A percentile compares a stretch with the other conserved stretches of the same genome.
These are phyloP conservation scores for Trichophyton benhamiae DNA, from an alignment of 2,329 filamentous ascomycete species.

Conservation along the genomic window DNA sequence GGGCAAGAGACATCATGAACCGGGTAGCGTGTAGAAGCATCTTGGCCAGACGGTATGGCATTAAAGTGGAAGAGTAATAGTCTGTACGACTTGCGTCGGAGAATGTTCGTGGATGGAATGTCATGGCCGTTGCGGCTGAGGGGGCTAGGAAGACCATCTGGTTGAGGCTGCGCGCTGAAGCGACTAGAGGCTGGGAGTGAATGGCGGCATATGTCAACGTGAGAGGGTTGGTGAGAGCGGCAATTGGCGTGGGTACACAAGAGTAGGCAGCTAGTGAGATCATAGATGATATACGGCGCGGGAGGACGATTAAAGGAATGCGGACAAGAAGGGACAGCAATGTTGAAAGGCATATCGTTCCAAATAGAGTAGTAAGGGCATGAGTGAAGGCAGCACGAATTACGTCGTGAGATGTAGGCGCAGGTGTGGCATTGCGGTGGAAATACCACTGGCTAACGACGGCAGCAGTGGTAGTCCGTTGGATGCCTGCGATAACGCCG, in stretches of 20 bases:
- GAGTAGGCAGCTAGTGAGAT: conserved; percentile 62
- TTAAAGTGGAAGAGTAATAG: conserved; percentile 44
- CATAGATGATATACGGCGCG: conserved; percentile 57
- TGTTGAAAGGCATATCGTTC: conserved; percentile 80
- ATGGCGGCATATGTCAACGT: conserved; percentile 89
- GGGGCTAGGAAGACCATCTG: conserved; percentile 71
- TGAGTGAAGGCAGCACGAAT: conserved; percentile 73
- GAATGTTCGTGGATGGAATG: conserved; percentile 35
- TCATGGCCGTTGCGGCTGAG: conserved; percentile 57
- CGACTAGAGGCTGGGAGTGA: conserved; percentile 69
- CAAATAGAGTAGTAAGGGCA: conserved; percentile 74
- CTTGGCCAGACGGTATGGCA: conserved; percentile 83
- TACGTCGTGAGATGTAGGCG: conserved; percentile 65
- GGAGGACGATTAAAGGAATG: conserved; percentile 73
- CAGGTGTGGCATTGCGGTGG: conserved; percentile 70
- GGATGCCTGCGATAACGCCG: conserved; percentile 73
- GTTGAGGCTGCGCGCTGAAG: conserved; percentile 65
- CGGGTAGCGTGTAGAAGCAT: conserved; percentile 81
- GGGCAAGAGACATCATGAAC: conserved; percentile 75
- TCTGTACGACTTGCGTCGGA: conserved; percentile 29
- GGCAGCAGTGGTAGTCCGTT: conserved; percentile 81
- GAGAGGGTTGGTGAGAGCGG: conserved; percentile 77
- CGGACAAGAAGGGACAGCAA: conserved; percentile 68
- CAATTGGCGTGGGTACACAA: conserved; percentile 72
- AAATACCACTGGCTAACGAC: conserved; percentile 99